These are phyloP conservation scores for Colletotrichum acutatum DNA, from an alignment of 2,329 filamentous ascomycete species.

Conservation along the genomic window DNA sequence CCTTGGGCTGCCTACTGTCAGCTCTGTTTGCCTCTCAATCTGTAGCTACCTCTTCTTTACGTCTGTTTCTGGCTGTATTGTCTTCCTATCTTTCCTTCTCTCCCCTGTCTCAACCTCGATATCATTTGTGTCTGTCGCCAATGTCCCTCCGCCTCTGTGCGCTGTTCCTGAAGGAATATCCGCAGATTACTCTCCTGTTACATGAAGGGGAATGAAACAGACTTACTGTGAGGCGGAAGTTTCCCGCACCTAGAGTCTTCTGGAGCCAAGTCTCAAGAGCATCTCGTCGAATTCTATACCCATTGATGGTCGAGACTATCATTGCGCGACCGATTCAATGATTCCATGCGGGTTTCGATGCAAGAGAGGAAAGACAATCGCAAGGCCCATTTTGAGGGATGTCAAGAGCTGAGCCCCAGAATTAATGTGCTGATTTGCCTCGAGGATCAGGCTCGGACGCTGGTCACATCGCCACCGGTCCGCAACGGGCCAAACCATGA, in stretches of 20 bases:
- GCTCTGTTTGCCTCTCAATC: too few species aligned
- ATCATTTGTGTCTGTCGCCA: too few species aligned
- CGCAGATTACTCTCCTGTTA: too few species aligned
- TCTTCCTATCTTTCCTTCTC: too few species aligned
- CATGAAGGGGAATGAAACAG: not conserved
- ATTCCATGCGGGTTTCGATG: not conserved
- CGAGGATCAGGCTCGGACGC: not conserved
- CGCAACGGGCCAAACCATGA: not conserved
- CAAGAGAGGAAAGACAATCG: accelerated
- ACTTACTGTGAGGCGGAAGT: not conserved
- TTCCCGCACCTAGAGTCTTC: not conserved
- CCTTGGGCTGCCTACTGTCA: not conserved
- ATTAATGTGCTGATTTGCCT: not conserved
- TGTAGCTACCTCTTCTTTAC: too few species aligned
- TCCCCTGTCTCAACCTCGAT: too few species aligned
- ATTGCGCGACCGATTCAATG: not conserved
- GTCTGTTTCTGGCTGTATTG: too few species aligned
- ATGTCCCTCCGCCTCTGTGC: too few species aligned
- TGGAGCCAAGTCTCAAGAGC: not conserved
- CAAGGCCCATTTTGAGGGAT: not conserved
- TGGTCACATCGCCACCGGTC: not conserved
- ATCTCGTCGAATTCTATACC: not conserved
- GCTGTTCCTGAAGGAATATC: too few species aligned
- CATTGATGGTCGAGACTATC: not conserved
- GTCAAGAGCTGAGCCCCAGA: not conserved